phyloP scores from a whole-genome alignment of 768 basidiomycete genomes.

The Wakefieldia striispora region DNA sequence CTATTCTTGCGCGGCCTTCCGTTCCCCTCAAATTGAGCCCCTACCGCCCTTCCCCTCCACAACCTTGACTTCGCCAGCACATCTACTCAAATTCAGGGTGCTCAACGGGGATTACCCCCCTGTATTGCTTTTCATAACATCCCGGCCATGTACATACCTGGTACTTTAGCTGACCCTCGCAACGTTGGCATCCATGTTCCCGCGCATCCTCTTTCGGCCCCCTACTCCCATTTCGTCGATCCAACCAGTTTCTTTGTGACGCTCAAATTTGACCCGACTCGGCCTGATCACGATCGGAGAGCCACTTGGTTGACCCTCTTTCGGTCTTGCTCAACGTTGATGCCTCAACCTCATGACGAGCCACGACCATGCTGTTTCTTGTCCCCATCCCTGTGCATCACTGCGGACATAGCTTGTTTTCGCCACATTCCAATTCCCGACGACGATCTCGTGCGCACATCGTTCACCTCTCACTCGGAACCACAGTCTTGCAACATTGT shows the following conservation, averaged over 20 bases:
- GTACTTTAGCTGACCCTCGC: too few species aligned
- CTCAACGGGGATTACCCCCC: conserved; percentile 31
- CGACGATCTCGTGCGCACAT: conserved; percentile 17
- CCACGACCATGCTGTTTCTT: conserved; percentile 10
- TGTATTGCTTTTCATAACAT: conserved; percentile 17
- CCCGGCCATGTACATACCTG: not conserved
- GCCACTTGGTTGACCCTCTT: conserved; percentile 18
- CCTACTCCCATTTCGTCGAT: not conserved
- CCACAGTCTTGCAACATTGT: conserved; percentile 6
- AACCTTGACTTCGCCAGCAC: conserved; percentile 8
- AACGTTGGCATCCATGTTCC: too few species aligned
- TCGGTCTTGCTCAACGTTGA: conserved; percentile 24
- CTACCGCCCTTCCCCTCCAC: conserved; percentile 15
- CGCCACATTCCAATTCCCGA: conserved; percentile 26
- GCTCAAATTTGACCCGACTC: too few species aligned
- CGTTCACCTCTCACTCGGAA: conserved; percentile 10
- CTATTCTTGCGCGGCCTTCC: conserved; percentile 30
- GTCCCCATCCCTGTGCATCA: conserved; percentile 19
- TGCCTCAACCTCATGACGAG: conserved; percentile 18
- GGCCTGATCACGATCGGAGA: conserved; percentile 1
- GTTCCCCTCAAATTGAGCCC: conserved; percentile 25
- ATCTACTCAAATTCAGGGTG: conserved; percentile 27
- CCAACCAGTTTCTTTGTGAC: not conserved
- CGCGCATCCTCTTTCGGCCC: too few species aligned
- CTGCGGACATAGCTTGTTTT: conserved; percentile 17